Evolutionary conservation across 1,139 yeast species (phyloP), one percentile per base, ranked within the genome.

Genomic region (Debaryomyces psychrophilus): DNA sequence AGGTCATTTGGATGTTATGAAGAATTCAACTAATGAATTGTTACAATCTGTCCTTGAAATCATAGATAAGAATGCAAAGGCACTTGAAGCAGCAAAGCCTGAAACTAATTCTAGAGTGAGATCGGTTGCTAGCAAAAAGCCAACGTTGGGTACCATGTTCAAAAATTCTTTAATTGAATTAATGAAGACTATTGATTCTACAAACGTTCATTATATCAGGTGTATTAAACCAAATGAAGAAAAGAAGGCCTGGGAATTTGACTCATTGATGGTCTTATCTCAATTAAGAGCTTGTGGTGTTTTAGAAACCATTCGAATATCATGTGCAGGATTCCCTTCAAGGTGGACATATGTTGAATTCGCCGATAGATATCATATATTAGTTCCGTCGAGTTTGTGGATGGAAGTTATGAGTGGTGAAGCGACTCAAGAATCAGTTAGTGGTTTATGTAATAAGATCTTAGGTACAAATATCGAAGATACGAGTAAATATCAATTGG

Each of bases 201-300:
- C 98, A 1, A 92, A 93, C 62, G 99, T 87, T 36, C 99, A 93
- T 67, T 93, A 93, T 62, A 93, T 93, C 61, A 87, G 99, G 65
- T 93, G 99, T 76, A 93, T 93, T 65, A 93, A 93, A 66, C 99
- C 99, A 8, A 93, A 93, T 65, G 97, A 93, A 58, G 85, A 83
- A 50, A 93, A 93, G 68, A 85, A 82, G 49, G 96, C 99, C 3
- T 93, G 99, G 99, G 87, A 85, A 63, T 93, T 93, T 69, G 97
- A 90, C 61, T 90, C 96, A 27, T 79, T 92, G 45, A 90, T 93
- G 97, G 99, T 93, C 39, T 76, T 93, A 53, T 86, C 96, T 6
- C 99, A 93, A 68, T 78, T 93, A 55, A 83, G 99, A 62, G 99
- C 99, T 12, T 93, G 99, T 77, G 99, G 99, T 83, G 99, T 93